phyloP scores from a whole-genome alignment of 2,329 filamentous ascomycete species.

The Colletotrichum simmondsii region DNA sequence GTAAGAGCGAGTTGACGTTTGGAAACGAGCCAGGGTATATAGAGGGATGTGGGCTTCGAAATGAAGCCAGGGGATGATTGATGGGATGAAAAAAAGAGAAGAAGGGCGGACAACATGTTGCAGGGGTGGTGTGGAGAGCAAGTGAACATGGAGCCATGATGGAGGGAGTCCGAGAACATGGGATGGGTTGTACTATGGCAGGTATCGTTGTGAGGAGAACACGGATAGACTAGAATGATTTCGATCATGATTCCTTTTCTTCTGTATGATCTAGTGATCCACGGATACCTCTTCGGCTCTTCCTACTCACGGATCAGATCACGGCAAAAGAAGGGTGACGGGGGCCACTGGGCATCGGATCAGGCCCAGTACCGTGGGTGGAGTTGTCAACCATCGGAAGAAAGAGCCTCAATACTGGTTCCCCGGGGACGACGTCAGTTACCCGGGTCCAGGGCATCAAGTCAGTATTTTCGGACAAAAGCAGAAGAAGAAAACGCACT shows the following conservation, averaged over 20 bases:
- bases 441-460: neutral
- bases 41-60: slow-evolving; percentile 9
- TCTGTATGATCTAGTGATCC: neutral
- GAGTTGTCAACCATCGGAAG: neutral
- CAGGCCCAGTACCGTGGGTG: slow-evolving; percentile 20
- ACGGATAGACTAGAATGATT: neutral
- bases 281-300: too few relatives aligned
- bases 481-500: neutral
- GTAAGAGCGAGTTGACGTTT: slow-evolving; percentile 23
- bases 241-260: neutral
- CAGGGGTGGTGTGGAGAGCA: neutral
- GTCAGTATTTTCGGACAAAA: neutral
- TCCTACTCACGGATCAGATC: neutral
- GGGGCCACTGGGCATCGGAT: slow-evolving; percentile 1
- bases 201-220: neutral
- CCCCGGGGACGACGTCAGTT: neutral
- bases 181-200: neutral
- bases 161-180: neutral
- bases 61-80: slow-evolving; percentile 25
- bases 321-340: neutral
- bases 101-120: neutral
- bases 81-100: neutral
- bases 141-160: neutral
- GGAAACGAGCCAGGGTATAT: slow-evolving; percentile 10
- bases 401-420: slow-evolving; percentile 6